Base-by-base conservation (phyloP, 768 basidiomycete genomes). In the Lanmaoa pseudosensibilis region DNA sequence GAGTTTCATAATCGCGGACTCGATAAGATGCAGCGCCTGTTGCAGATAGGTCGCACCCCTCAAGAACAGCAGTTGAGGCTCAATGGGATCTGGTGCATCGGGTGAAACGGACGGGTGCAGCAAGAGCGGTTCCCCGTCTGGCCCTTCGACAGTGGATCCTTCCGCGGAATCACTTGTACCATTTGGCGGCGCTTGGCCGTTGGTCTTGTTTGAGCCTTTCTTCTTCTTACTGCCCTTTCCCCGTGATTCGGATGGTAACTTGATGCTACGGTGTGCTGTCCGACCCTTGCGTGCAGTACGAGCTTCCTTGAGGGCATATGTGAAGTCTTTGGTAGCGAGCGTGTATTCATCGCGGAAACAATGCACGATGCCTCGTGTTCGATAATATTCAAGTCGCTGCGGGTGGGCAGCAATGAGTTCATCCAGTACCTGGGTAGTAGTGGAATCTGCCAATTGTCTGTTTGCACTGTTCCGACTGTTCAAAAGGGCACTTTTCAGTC, bases 351-450 rank as follows among this genome's bases (percentile, higher is more conserved):
- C 92, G 46, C 90, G 83, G 77, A 94, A 94, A 67, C 87, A 89
- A 63, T 89, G 89, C 13, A 94, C 91, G 54, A 94, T 90, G 10
- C 92, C 93, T n/a, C 92, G 84, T 1, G 93, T 94, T 45, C 93
- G 85, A 66, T 83, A 89, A 69, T 89, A 93, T 71, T 94, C 91
- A 34, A 94, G 81, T 19, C 83, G 82, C 56, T 92, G 85, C 0
- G 93, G 93, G 57, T 86, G 73, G 18, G 76, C 72, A 1, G 81
- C 78, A 56, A 94, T 93, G 53, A 95, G 81, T 57, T 87, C 85
- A 61, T 95, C 91, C 46, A 95, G 74, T 19, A 90, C 77, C n/a
- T 78, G 76, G 9, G 91, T 90, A 2, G 84, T 84, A 0, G 91
- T 92, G 6, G 87, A 91, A 65, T 93, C 88, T 39, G 92, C 90